Evolutionary conservation across 139 green algal genomes (phyloP).

Genomic region (Pseudopediastrum boryanum): DNA sequence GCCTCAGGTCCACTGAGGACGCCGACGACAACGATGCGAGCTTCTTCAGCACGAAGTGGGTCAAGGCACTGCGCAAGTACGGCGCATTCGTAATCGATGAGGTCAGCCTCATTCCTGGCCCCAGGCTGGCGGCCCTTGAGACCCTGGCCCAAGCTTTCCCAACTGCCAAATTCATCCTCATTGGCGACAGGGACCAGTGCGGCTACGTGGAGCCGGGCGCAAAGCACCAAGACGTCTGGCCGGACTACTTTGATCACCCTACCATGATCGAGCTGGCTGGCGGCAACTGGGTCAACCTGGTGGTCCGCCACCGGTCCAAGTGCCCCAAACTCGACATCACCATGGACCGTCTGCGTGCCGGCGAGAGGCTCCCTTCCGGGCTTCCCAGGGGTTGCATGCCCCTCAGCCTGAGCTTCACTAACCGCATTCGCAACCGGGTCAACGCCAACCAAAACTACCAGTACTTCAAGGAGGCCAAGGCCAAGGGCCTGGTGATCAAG

Average conservation of each 20-base stretch:
- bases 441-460: too few species aligned
- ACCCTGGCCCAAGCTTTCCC: background rate
- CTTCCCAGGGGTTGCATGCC: too few species aligned
- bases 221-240: background rate
- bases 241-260: conserved; percentile 5
- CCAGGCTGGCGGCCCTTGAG: background rate
- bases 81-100: background rate
- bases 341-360: background rate
- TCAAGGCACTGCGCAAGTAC: too few species aligned
- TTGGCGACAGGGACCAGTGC: conserved; percentile 14
- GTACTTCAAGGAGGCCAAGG: too few species aligned
- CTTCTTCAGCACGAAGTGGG: background rate
- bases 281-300: background rate
- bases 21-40: background rate
- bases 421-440: too few species aligned
- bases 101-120: background rate
- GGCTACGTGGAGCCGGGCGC: background rate
- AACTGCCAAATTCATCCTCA: background rate
- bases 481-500: too few species aligned
- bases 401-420: too few species aligned
- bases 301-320: background rate
- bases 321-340: background rate
- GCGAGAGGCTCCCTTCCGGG: too few species aligned
- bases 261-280: background rate
- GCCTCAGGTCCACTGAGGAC: background rate